Evolutionary conservation across 2,329 filamentous ascomycete genomes (phyloP).

Genomic region (Calonectria hongkongensis): DNA sequence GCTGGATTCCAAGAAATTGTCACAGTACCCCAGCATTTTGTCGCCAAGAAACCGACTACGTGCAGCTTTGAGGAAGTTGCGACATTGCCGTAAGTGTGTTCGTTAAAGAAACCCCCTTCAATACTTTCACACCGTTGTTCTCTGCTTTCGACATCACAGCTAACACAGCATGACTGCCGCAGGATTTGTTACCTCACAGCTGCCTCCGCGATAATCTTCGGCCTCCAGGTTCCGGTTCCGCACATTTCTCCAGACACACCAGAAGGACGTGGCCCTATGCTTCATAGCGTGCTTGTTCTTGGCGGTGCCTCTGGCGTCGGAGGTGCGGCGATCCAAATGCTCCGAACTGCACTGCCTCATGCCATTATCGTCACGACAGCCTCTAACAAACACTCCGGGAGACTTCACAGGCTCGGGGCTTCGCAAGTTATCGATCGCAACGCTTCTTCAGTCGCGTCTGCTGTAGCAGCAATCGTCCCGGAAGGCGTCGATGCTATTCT

Average conservation of each 20-base stretch:
- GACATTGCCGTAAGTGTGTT: constrained; percentile 44
- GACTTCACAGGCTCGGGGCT: constrained; percentile 41
- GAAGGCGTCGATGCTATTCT: constrained; percentile 48
- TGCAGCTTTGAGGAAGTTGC: constrained; percentile 45
- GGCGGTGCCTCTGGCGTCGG: constrained; percentile 48
- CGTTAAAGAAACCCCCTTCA: not conserved
- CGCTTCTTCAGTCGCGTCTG: constrained; percentile 30
- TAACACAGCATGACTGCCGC: constrained; percentile 29
- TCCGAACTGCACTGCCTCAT: constrained; percentile 44
- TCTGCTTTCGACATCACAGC: not conserved
- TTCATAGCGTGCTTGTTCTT: constrained; percentile 44
- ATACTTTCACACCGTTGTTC: not conserved
- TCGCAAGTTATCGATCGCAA: constrained; percentile 37
- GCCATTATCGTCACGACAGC: constrained; percentile 42
- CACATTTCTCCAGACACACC: constrained; percentile 41
- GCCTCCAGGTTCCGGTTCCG: constrained; percentile 45
- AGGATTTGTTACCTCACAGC: constrained; percentile 50
- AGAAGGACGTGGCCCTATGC: constrained; percentile 6
- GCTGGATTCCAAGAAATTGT: constrained; percentile 48
- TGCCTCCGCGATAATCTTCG: constrained; percentile 44
- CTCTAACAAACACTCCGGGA: constrained; percentile 37
- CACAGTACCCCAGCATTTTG: constrained; percentile 47
- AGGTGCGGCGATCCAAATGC: constrained; percentile 48
- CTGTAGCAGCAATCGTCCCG: constrained; percentile 10
- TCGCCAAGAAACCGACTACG: constrained; percentile 44